A percentile compares a stretch with the other conserved stretches of the same genome.
These are phyloP conservation scores for Colletotrichum musicola DNA, from an alignment of 2,329 filamentous ascomycete species.

Conservation along the genomic window DNA sequence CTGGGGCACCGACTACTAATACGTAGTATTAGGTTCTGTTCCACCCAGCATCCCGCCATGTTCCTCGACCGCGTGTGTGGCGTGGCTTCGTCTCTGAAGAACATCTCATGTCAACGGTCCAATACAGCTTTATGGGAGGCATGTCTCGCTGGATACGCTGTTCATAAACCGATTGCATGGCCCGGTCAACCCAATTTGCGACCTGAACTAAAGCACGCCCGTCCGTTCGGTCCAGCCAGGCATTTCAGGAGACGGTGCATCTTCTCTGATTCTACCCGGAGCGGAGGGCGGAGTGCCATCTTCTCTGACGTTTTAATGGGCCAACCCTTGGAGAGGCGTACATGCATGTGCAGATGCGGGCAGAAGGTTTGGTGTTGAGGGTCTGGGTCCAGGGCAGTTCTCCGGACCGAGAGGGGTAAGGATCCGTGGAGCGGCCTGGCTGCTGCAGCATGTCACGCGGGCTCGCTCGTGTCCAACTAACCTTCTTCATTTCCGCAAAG, in stretches of 20 bases:
- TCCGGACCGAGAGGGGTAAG: constrained; percentile 37
- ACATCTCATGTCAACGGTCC: not conserved
- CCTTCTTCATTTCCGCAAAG: constrained; percentile 14
- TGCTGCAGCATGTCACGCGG: constrained; percentile 37
- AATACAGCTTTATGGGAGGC: not conserved
- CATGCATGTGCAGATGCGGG: constrained; percentile 31
- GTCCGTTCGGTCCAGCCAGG: not conserved
- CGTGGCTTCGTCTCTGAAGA: not conserved
- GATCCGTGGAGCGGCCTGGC: constrained; percentile 26
- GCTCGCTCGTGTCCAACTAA: constrained; percentile 18
- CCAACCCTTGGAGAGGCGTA: constrained; percentile 1
- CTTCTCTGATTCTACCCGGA: not conserved
- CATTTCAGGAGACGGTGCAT: not conserved
- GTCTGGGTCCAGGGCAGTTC: constrained; percentile 33
- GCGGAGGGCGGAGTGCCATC: not conserved
- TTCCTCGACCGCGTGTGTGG: too few relatives aligned
- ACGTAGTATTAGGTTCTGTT: constrained; percentile 7
- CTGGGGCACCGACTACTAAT: constrained; percentile 1
- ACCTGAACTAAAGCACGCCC: not conserved
- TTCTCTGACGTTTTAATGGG: constrained; percentile 19
- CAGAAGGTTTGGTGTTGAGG: constrained; percentile 26
- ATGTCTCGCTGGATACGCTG: not conserved
- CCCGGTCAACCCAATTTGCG: not conserved
- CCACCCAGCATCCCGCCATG: constrained; percentile 27
- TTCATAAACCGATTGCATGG: not conserved